A percentile compares a stretch with the other conserved stretches of the same genome.
Evolutionary conservation across 2,329 filamentous ascomycete genomes (phyloP).

Genomic region (Phialophora macrospora): DNA sequence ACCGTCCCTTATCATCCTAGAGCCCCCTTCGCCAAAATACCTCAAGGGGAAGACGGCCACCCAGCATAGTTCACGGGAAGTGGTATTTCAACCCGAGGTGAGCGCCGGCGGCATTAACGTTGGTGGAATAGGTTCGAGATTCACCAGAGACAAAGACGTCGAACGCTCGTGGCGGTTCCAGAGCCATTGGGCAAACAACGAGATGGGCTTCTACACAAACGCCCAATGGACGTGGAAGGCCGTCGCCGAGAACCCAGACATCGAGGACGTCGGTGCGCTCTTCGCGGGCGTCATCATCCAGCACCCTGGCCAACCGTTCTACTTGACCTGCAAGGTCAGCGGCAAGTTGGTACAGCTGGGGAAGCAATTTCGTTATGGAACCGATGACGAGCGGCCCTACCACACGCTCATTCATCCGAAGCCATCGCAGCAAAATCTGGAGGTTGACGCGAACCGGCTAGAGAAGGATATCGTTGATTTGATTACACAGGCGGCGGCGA

Average conservation of each 20-base stretch:
- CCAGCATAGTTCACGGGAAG: slow-evolving; percentile 6
- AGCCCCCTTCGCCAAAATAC: slow-evolving; percentile 15
- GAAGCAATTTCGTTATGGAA: slow-evolving; percentile 14
- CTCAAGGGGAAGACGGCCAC: slow-evolving; percentile 8
- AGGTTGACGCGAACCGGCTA: not conserved
- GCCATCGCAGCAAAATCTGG: slow-evolving; percentile 6
- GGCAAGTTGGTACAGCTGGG: slow-evolving; percentile 4
- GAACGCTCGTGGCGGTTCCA: slow-evolving; percentile 10
- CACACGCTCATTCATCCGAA: slow-evolving; percentile 9
- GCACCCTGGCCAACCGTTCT: slow-evolving; percentile 15
- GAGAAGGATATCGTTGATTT: slow-evolving; percentile 3
- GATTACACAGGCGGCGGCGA: not conserved
- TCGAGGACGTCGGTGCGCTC: slow-evolving; percentile 13
- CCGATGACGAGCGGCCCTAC: slow-evolving; percentile 8
- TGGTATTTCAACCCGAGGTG: slow-evolving; percentile 12
- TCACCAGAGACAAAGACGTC: slow-evolving; percentile 11
- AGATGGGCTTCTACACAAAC: slow-evolving; percentile 7
- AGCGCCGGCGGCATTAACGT: not conserved
- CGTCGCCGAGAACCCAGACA: slow-evolving; percentile 16
- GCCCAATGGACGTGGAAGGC: slow-evolving; percentile 17
- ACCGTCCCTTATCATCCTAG: slow-evolving; percentile 10
- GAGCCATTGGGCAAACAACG: slow-evolving; percentile 13
- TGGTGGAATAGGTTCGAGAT: not conserved
- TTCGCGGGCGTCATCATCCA: slow-evolving; percentile 12
- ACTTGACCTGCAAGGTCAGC: slow-evolving; percentile 11